Percentiles rank a stretch among this genome's conserved stretches.
These are phyloP conservation scores for Omphalotus olearius DNA, from an alignment of 1,284 basidiomycete genomes.

Conservation along the genomic window DNA sequence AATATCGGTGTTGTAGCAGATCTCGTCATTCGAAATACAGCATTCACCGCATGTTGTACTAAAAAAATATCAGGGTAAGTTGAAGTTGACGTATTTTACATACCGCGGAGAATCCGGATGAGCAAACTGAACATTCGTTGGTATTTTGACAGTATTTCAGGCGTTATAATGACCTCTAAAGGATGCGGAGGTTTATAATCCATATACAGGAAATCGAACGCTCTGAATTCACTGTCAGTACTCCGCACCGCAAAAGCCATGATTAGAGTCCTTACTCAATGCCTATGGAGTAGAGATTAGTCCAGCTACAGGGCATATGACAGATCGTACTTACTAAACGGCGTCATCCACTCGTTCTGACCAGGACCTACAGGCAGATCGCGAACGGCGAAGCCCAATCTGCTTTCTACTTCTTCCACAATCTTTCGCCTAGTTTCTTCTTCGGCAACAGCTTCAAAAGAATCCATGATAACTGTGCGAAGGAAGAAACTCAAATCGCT, in stretches of 20 bases:
- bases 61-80: slow-evolving; percentile 6
- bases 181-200: slow-evolving; percentile 79
- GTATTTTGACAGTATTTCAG: slow-evolving; percentile 74
- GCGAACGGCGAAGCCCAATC: slow-evolving; percentile 78
- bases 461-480: slow-evolving; percentile 75
- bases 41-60: slow-evolving; percentile 72
- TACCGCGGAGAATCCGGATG: slow-evolving; percentile 73
- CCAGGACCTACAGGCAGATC: slow-evolving; percentile 62
- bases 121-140: slow-evolving; percentile 78
- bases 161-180: slow-evolving; percentile 66
- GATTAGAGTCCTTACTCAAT: slow-evolving; percentile 47
- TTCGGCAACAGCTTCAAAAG: slow-evolving; percentile 34
- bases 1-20: slow-evolving; percentile 46
- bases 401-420: slow-evolving; percentile 65
- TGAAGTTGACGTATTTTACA: slow-evolving; percentile 12
- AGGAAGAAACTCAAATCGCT: slow-evolving; percentile 79
- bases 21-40: slow-evolving; percentile 62
- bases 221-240: slow-evolving; percentile 37
- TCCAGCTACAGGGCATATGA: neutral
- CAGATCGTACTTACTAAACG: slow-evolving; percentile 50
- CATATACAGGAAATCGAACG: slow-evolving; percentile 84
- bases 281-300: slow-evolving; percentile 29
- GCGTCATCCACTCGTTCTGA: slow-evolving; percentile 74
- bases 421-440: slow-evolving; percentile 28
- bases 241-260: neutral